phyloP scores from a whole-genome alignment of 352 stramenopile species.

The Achlya hypogyna region DNA sequence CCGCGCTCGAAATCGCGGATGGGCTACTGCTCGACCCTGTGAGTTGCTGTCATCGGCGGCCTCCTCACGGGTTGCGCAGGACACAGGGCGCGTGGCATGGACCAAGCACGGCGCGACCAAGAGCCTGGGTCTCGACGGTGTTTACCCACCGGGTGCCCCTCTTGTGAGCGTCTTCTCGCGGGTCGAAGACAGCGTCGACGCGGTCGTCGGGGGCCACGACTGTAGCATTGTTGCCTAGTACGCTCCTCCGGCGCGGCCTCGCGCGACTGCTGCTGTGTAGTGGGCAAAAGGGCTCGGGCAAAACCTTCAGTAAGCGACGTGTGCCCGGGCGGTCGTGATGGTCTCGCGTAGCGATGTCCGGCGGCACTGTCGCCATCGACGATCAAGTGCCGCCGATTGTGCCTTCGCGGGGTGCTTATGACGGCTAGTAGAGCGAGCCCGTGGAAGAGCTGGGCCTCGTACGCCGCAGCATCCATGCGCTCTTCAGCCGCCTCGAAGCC shows the following conservation, averaged over 20 bases:
- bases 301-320: slow-evolving; percentile 4
- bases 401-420: no score
- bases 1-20: no score
- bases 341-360: slow-evolving; percentile 8
- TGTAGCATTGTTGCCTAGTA: slow-evolving; percentile 17
- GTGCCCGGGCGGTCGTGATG: background rate
- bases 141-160: background rate
- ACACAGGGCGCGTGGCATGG: background rate
- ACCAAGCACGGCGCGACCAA: slow-evolving; percentile 13
- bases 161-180: background rate
- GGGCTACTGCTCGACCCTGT: no score
- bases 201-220: background rate
- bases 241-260: background rate
- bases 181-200: background rate
- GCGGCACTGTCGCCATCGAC: background rate
- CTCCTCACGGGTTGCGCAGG: no score
- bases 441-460: slow-evolving; percentile 37
- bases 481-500: slow-evolving; percentile 39
- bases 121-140: background rate
- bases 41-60: background rate
- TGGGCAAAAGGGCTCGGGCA: slow-evolving; percentile 7
- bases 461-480: slow-evolving; percentile 39
- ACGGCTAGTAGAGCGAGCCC: background rate
- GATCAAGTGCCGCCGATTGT: no score
- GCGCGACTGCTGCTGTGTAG: background rate